A percentile compares a stretch with the other conserved stretches of the same genome.
Evolutionary conservation across 495 filamentous ascomycete genomes (phyloP).

Genomic region (Tuber microsphaerosporum): DNA sequence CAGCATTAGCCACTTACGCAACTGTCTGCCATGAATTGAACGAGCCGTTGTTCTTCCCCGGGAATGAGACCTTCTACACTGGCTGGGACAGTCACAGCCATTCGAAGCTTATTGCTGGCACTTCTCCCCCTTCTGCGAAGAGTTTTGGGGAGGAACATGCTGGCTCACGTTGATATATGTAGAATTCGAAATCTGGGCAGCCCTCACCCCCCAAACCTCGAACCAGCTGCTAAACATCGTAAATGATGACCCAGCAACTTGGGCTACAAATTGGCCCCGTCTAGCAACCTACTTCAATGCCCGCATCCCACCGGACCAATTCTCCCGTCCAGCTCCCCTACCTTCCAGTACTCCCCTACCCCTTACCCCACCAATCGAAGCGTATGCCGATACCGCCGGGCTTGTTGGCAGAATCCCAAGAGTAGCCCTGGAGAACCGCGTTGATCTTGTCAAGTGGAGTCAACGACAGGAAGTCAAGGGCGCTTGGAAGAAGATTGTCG

Average conservation of each 20-base stretch:
- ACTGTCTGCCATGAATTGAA: slow-evolving; percentile 49
- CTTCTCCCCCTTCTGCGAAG: not conserved
- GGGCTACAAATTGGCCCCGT: slow-evolving; percentile 54
- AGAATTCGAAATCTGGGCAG: slow-evolving; percentile 52
- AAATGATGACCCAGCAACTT: slow-evolving; percentile 52
- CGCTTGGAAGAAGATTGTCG: slow-evolving; percentile 42
- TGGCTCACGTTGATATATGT: slow-evolving; percentile 41
- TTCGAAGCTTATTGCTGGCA: slow-evolving; percentile 41
- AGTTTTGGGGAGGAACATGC: not conserved
- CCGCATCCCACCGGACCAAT: slow-evolving; percentile 46
- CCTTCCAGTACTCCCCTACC: slow-evolving; percentile 37
- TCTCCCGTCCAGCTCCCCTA: slow-evolving; percentile 36
- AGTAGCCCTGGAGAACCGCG: slow-evolving; percentile 45
- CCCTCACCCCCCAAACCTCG: slow-evolving; percentile 43
- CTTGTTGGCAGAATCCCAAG: slow-evolving; percentile 41
- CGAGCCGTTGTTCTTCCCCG: slow-evolving; percentile 48
- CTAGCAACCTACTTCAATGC: slow-evolving; percentile 47
- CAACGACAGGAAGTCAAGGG: slow-evolving; percentile 48
- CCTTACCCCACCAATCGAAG: slow-evolving; percentile 46
- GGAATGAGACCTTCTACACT: slow-evolving; percentile 47
- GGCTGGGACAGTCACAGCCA: slow-evolving; percentile 51
- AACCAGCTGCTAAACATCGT: slow-evolving; percentile 54
- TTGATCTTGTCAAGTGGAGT: slow-evolving; percentile 52
- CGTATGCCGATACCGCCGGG: slow-evolving; percentile 44
- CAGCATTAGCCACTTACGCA: slow-evolving; percentile 49